Evolutionary conservation across 768 basidiomycete genomes (phyloP), one percentile per base, ranked within the genome.

Genomic region (Collybiopsis confluens): DNA sequence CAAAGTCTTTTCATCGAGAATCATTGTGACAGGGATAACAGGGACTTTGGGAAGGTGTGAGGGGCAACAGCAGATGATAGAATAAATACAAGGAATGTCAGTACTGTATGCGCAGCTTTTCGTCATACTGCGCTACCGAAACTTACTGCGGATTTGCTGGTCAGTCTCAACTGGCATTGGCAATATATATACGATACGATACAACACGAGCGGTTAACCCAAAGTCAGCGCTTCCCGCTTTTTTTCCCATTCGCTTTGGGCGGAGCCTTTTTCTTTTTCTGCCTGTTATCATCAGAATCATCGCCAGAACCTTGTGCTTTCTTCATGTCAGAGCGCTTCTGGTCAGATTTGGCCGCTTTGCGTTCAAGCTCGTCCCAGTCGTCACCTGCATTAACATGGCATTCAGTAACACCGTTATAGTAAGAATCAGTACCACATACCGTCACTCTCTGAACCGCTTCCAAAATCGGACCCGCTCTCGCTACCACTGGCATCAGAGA

Each of bases 311-410:
- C 69, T 18, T 61, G 61, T 10, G 61, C 60, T 38, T 33, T 46
- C 44, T 50, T 37, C 52, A 59, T 64, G 28, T 56, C 56, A 27
- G 61, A 61, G 50, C 67, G 67, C 49, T 70, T 71, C 46, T 59
- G 64, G 50, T 70, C 69, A 54, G 68, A 88, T 77, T 88, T 89
- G 7, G 91, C 91, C 6, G 94, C 94, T 67, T 94, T 95, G 42
- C 82, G 76, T 70, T 97, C 95, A 33, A 97, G 74, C 68, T 93
- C 92, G 63, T 97, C 95, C 96, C 96, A 99, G 62, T 96, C 94
- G 51, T 95, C 92, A 9, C 93, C 90, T 79, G 60, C 50, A 45
- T 60, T 60, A 49, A 64, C 54, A 36, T 18, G 45, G 37, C 28
- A 62, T 40, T 46, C 26, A 46, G 40, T 30, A 37, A 24, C 40